These are phyloP conservation scores for Medakamo hakoo DNA, from an alignment of 139 green algal species.

Conservation along the genomic window DNA sequence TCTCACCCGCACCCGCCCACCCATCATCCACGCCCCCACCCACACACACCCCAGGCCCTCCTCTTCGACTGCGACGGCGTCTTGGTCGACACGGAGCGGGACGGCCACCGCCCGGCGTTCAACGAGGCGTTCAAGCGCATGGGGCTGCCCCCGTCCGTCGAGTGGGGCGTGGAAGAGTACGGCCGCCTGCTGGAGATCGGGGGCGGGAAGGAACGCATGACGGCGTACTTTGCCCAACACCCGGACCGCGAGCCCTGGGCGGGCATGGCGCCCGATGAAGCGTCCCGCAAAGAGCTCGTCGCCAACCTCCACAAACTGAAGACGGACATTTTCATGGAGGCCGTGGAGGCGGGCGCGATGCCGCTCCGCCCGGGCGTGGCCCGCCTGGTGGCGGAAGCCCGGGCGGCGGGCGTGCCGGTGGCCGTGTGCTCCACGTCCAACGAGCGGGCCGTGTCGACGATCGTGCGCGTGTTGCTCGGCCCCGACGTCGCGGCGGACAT, in stretches of 20 bases:
- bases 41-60: conserved; percentile 48
- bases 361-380: conserved; percentile 79
- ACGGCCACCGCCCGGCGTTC: conserved; percentile 71
- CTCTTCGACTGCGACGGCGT: conserved; percentile 90
- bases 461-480: conserved; percentile 77
- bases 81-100: conserved; percentile 85
- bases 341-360: conserved; percentile 74
- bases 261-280: conserved; percentile 7
- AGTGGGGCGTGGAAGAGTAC: conserved; percentile 85
- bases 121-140: conserved; percentile 84
- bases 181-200: conserved; percentile 88
- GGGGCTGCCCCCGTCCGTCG: conserved; percentile 53
- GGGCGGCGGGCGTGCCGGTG: conserved; percentile 62
- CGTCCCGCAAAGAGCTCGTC: conserved; percentile 46
- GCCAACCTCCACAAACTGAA: conserved; percentile 85
- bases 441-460: conserved; percentile 83
- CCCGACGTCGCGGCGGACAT: conserved; percentile 43
- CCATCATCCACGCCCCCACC: background rate
- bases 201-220: conserved; percentile 97
- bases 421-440: conserved; percentile 97
- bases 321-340: conserved; percentile 88
- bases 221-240: conserved; percentile 65
- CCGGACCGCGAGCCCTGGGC: conserved; percentile 43
- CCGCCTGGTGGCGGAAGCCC: conserved; percentile 68
- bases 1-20: background rate